A percentile compares a stretch with the other conserved stretches of the same genome.
Conservation (phyloP, 2,329 filamentous ascomycete species). For the Xylaria sp. region DNA sequence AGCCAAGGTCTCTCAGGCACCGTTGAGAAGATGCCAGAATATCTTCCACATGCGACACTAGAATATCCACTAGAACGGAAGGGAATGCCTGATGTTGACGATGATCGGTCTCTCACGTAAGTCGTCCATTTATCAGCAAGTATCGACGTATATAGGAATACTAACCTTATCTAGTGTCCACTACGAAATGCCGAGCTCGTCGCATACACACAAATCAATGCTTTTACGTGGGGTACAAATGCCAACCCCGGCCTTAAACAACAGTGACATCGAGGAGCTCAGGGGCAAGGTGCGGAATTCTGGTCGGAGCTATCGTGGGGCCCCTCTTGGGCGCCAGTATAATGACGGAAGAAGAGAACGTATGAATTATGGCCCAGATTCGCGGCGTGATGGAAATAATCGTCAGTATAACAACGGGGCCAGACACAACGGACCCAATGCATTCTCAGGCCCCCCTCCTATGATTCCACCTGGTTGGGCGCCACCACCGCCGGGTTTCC, state of each 20-base stretch:
- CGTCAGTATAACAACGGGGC: conserved; percentile 59
- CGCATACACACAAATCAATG: conserved; percentile 90
- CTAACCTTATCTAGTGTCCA: conserved; percentile 71
- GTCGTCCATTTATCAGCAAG: conserved; percentile 48
- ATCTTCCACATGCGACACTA: conserved; percentile 86
- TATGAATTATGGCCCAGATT: conserved; percentile 51
- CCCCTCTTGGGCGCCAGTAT: conserved; percentile 60
- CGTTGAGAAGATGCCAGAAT: conserved; percentile 83
- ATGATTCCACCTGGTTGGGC: conserved; percentile 50
- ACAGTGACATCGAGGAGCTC: conserved; percentile 79
- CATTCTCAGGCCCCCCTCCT: conserved; percentile 47
- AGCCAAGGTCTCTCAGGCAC: conserved; percentile 84
- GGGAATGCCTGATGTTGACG: conserved; percentile 80
- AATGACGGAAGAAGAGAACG: conserved; percentile 48
- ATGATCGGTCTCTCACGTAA: conserved; percentile 87
- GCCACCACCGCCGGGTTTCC: conserved; percentile 55
- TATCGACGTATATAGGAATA: conserved; percentile 12
- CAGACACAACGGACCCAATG: conserved; percentile 48
- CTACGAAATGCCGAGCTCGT: conserved; percentile 82
- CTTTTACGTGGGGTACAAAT: conserved; percentile 85
- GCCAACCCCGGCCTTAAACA: conserved; percentile 76
- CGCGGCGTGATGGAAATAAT: conserved; percentile 44
- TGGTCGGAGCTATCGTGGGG: conserved; percentile 78
- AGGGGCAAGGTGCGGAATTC: conserved; percentile 72
- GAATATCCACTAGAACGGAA: conserved; percentile 79